Percentiles rank a stretch among this genome's conserved stretches.
phyloP scores from a whole-genome alignment of 805 yeast genomes.

The Starmerella vitae region DNA sequence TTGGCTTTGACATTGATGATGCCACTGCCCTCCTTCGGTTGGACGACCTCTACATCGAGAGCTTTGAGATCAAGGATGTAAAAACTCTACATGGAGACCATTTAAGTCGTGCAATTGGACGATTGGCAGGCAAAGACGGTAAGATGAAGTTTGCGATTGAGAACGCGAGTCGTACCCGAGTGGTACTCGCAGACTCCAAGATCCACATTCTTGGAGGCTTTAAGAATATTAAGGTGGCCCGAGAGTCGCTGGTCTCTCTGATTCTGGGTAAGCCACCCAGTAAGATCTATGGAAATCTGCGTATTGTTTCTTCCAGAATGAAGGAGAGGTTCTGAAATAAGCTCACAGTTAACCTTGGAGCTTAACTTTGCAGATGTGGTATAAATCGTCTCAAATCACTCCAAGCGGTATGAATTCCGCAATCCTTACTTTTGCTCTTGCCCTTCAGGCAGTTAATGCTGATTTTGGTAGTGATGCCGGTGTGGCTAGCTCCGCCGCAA shows the following conservation, averaged over 20 bases:
- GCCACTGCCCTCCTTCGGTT: conserved; percentile 86
- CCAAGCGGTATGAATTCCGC: conserved; percentile 16
- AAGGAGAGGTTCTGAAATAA: conserved; percentile 69
- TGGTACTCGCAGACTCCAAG: conserved; percentile 91
- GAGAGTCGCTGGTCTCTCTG: conserved; percentile 87
- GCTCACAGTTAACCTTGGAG: no score
- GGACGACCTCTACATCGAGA: conserved; percentile 92
- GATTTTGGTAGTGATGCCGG: conserved; percentile 14
- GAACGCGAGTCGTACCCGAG: conserved; percentile 95
- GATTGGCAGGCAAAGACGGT: conserved; percentile 99
- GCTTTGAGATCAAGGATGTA: conserved; percentile 93
- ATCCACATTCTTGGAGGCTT: conserved; percentile 96
- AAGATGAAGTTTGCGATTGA: conserved; percentile 97
- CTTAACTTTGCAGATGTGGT: no score
- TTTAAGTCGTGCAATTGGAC: conserved; percentile 95
- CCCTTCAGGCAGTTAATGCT: conserved; percentile 14
- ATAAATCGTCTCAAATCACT: not conserved
- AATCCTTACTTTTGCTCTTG: conserved; percentile 17
- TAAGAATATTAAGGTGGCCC: conserved; percentile 95
- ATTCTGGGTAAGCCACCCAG: conserved; percentile 98
- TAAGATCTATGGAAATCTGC: conserved; percentile 90
- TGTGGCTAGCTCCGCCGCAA: conserved; percentile 13
- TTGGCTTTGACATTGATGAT: conserved; percentile 95
- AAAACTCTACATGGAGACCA: conserved; percentile 93
- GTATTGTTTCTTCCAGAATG: conserved; percentile 93